phyloP scores from a whole-genome alignment of 139 green algal genomes.

The Protoeuglena noctilucae region DNA sequence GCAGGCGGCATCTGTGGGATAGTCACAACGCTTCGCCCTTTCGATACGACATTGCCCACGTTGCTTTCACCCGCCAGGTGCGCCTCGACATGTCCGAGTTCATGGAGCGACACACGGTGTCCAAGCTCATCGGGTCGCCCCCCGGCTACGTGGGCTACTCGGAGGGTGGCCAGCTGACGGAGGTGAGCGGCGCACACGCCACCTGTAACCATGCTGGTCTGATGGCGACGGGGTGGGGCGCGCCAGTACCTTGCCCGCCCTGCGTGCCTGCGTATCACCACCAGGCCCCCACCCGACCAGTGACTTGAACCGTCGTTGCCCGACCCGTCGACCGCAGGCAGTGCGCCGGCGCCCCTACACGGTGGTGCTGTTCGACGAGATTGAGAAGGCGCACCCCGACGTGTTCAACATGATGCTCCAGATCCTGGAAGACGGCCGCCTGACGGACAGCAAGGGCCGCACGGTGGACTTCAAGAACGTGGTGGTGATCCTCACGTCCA shows the following conservation, averaged over 20 bases:
- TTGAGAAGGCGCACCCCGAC: slow-evolving; percentile 99
- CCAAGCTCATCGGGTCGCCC: slow-evolving; percentile 96
- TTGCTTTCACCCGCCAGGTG: slow-evolving; percentile 24
- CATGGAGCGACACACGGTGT: slow-evolving; percentile 99
- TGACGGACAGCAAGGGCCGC: slow-evolving; percentile 73
- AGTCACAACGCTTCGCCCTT: no score
- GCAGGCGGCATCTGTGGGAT: no score
- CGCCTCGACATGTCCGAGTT: slow-evolving; percentile 99
- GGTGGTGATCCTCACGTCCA: slow-evolving; percentile 98
- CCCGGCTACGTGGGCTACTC: slow-evolving; percentile 98
- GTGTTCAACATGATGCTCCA: slow-evolving; percentile 99
- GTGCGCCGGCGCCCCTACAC: slow-evolving; percentile 91
- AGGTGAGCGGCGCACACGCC: slow-evolving; percentile 19
- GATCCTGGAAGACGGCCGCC: slow-evolving; percentile 58
- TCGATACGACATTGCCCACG: no score
- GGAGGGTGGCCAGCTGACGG: slow-evolving; percentile 96
- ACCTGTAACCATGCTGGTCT: neutral
- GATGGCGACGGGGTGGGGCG: neutral
- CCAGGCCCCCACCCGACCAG: no score
- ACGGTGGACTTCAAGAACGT: slow-evolving; percentile 99
- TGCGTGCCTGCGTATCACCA: no score
- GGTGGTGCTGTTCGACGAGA: slow-evolving; percentile 98
- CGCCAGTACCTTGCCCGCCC: no score
- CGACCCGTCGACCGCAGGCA: slow-evolving; percentile 19
- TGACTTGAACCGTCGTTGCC: no score